Conservation (phyloP, 2,329 filamentous ascomycete species). For the Helicocarpus griseus region DNA sequence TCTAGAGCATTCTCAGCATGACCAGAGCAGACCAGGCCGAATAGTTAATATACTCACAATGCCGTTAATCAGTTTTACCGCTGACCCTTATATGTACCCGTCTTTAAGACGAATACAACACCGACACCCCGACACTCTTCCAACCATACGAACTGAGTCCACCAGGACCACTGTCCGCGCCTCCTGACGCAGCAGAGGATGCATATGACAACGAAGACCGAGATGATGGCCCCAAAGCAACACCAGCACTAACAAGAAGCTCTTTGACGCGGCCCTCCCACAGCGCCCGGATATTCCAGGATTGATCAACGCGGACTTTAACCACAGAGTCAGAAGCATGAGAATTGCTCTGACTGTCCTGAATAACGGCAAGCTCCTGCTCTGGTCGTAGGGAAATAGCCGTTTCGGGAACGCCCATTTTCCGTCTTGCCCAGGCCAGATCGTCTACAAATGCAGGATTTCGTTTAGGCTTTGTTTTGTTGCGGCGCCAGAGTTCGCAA, state of each 20-base stretch:
- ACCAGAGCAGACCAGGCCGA: background rate
- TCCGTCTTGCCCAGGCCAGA: slow-evolving; percentile 36
- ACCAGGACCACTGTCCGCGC: slow-evolving; percentile 17
- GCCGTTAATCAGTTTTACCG: background rate
- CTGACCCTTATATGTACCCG: background rate
- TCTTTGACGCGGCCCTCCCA: slow-evolving; percentile 95
- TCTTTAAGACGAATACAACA: slow-evolving; percentile 32
- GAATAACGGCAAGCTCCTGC: slow-evolving; percentile 7
- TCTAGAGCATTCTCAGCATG: background rate
- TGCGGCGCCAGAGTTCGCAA: slow-evolving; percentile 79
- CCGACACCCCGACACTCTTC: slow-evolving; percentile 33
- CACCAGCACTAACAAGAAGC: slow-evolving; percentile 81
- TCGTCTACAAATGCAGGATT: slow-evolving; percentile 23
- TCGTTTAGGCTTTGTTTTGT: slow-evolving; percentile 8
- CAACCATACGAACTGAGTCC: slow-evolving; percentile 29
- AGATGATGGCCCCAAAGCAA: slow-evolving; percentile 58
- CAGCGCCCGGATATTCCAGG: slow-evolving; percentile 71
- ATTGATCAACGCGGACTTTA: slow-evolving; percentile 83
- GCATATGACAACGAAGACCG: slow-evolving; percentile 23
- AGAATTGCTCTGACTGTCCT: slow-evolving; percentile 28
- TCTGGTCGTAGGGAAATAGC: slow-evolving; percentile 15
- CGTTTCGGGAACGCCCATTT: slow-evolving; percentile 18
- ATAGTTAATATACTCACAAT: background rate
- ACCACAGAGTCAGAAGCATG: slow-evolving; percentile 74
- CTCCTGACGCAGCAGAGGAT: slow-evolving; percentile 15